A percentile compares a stretch with the other conserved stretches of the same genome.
phyloP scores from a whole-genome alignment of 768 basidiomycete genomes.

The Cytidiella melzeri region DNA sequence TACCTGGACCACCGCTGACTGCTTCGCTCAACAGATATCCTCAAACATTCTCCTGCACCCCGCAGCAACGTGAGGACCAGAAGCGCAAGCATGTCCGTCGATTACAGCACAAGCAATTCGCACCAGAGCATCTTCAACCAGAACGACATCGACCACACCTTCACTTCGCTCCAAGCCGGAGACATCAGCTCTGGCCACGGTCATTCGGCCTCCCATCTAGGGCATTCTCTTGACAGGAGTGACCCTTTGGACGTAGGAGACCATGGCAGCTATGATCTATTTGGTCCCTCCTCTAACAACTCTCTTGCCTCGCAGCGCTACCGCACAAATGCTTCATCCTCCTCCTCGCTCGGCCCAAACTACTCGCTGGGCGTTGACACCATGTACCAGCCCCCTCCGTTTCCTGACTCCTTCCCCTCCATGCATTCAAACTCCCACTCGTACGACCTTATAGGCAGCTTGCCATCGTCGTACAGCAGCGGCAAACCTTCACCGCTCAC shows the following conservation, averaged over 20 bases:
- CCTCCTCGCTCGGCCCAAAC: constrained; percentile 55
- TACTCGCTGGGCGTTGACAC: constrained; percentile 50
- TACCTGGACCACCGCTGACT: constrained; percentile 1
- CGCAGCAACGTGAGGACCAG: constrained; percentile 27
- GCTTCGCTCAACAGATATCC: constrained; percentile 32
- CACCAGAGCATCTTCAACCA: constrained; percentile 47
- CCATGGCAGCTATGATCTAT: constrained; percentile 59
- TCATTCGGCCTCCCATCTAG: constrained; percentile 20
- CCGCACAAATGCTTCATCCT: constrained; percentile 66
- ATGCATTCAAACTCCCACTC: constrained; percentile 47
- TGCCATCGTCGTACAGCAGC: constrained; percentile 60
- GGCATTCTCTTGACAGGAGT: constrained; percentile 41
- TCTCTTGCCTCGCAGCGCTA: constrained; percentile 56
- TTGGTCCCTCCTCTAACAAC: constrained; percentile 38
- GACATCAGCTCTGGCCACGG: constrained; percentile 29
- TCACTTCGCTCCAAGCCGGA: constrained; percentile 40
- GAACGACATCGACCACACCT: constrained; percentile 52
- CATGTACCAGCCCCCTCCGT: constrained; percentile 54
- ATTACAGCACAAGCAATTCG: constrained; percentile 36
- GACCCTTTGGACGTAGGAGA: constrained; percentile 54
- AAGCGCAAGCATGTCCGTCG: constrained; percentile 42
- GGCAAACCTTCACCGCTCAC: constrained; percentile 76
- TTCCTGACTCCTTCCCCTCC: constrained; percentile 53
- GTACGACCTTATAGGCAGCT: constrained; percentile 60
- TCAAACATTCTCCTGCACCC: constrained; percentile 31